Evolutionary conservation across 139 green algal species (phyloP).

Genomic region (Closterium sp.): DNA sequence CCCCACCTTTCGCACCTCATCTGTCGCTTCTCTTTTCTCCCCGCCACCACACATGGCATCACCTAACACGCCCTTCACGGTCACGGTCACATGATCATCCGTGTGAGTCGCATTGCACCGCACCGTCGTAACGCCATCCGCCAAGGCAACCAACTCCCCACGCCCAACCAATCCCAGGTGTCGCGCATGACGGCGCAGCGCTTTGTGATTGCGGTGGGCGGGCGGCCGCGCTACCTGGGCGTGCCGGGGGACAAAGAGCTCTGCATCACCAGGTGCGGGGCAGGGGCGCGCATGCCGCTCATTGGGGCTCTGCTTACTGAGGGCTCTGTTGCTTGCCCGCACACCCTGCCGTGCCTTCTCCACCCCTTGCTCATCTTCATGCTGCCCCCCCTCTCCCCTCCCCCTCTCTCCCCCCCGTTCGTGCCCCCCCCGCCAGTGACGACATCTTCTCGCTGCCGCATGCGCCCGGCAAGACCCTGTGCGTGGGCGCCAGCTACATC

Average conservation of each 20-base stretch:
- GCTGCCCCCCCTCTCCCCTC: not conserved
- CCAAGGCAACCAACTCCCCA: too few species aligned
- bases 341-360: too few species aligned
- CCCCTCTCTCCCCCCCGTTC: not conserved
- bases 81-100: too few species aligned
- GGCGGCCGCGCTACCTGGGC: slow-evolving; percentile 60
- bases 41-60: too few species aligned
- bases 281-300: not conserved
- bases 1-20: too few species aligned
- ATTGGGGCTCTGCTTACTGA: too few species aligned
- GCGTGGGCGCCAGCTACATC: slow-evolving; percentile 60
- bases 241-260: slow-evolving; percentile 57
- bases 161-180: slow-evolving; percentile 8
- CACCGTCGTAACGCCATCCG: too few species aligned
- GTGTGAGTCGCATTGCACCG: too few species aligned
- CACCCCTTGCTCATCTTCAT: too few species aligned
- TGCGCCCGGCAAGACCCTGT: slow-evolving; percentile 58
- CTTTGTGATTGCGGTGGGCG: slow-evolving; percentile 63
- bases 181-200: not conserved
- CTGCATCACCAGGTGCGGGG: slow-evolving; percentile 55
- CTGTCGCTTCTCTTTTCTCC: too few species aligned
- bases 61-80: too few species aligned
- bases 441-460: slow-evolving; percentile 57
- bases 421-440: slow-evolving; percentile 28
- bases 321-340: too few species aligned